Evolutionary conservation across 345 rosid species (phyloP).

Genomic region (Eucalyptus cloeziana): DNA sequence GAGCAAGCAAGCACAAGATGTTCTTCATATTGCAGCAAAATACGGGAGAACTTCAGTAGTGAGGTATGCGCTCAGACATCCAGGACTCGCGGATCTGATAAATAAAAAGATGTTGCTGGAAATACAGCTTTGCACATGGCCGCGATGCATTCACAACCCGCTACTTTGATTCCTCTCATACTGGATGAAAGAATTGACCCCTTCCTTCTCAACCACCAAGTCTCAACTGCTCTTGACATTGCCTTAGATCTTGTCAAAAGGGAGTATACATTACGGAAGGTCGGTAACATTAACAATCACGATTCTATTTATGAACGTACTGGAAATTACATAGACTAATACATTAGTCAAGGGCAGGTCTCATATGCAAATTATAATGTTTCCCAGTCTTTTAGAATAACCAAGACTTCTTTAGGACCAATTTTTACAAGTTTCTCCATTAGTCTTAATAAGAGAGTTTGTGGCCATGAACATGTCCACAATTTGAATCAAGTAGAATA

Average conservation of each 20-base stretch:
- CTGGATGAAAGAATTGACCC: fast-evolving
- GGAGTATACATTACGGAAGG: background rate
- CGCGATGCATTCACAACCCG: background rate
- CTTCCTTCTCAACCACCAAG: fast-evolving
- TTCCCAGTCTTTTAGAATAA: background rate
- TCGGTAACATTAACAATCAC: background rate
- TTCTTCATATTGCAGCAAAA: background rate
- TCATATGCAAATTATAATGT: background rate
- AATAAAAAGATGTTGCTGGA: background rate
- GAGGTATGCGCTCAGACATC: background rate
- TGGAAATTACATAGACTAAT: background rate
- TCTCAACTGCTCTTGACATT: background rate
- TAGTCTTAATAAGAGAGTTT: background rate
- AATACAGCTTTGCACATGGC: background rate
- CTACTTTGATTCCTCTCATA: background rate
- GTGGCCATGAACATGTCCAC: background rate
- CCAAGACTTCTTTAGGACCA: background rate
- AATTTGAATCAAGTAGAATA: background rate
- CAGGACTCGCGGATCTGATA: fast-evolving
- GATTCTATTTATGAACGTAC: background rate
- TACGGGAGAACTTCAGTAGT: background rate
- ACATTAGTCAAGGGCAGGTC: background rate
- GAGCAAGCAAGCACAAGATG: fast-evolving
- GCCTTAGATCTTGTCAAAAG: background rate
- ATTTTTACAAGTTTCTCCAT: background rate